phyloP scores from a whole-genome alignment of 345 rosid species.

The Lagerstroemia speciosa region DNA sequence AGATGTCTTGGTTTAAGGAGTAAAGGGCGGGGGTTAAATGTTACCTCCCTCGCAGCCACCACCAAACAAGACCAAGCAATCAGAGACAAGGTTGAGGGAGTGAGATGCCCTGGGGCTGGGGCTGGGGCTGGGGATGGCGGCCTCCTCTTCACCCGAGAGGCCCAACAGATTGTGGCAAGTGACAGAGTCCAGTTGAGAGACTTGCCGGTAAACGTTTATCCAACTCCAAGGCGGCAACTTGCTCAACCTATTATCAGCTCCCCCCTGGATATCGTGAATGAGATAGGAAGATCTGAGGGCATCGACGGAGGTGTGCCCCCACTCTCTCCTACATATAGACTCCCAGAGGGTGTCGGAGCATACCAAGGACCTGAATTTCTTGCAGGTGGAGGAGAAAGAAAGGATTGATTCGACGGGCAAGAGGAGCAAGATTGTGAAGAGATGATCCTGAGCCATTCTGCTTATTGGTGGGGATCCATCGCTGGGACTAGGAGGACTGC shows the following conservation, averaged over 20 bases:
- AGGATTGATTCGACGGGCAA: constrained; percentile 71
- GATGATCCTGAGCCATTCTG: constrained; percentile 51
- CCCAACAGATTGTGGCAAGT: constrained; percentile 44
- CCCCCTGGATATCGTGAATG: constrained; percentile 3
- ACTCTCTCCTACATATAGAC: constrained; percentile 58
- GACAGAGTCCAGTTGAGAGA: constrained; percentile 50
- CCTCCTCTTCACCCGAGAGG: constrained; percentile 21
- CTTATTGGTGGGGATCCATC: constrained; percentile 13
- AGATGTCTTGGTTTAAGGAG: too few relatives aligned
- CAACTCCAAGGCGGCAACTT: constrained; percentile 35
- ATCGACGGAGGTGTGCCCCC: constrained; percentile 52
- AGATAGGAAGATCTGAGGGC: constrained; percentile 40
- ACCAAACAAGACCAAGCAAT: constrained; percentile 79
- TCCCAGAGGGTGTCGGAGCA: constrained; percentile 70
- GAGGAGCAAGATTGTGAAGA: constrained; percentile 62
- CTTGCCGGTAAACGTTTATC: constrained; percentile 56
- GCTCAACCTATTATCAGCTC: too few relatives aligned
- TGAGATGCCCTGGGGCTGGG: constrained; percentile 91
- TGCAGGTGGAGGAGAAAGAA: constrained; percentile 64
- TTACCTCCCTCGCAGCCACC: constrained; percentile 97
- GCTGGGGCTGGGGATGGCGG: constrained; percentile 47
- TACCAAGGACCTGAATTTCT: constrained; percentile 45
- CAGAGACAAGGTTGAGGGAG: constrained; percentile 79
- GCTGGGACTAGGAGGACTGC: background rate
- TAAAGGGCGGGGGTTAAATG: constrained; percentile 1